These are phyloP conservation scores for Immersiporthe knoxdaviesiana DNA, from an alignment of 2,329 filamentous ascomycete genomes.

Conservation along the genomic window DNA sequence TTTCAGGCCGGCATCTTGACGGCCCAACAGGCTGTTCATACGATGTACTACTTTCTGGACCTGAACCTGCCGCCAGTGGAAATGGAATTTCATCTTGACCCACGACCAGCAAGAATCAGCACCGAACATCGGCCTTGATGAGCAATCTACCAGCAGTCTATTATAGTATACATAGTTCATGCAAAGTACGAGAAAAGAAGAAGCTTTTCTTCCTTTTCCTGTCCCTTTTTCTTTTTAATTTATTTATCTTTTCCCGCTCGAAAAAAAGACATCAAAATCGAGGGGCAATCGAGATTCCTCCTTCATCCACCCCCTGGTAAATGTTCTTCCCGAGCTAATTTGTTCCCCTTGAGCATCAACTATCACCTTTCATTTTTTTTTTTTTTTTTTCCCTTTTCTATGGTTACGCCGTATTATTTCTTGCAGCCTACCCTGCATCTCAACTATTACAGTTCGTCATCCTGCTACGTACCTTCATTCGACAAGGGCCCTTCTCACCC, in stretches of 20 bases:
- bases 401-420: not conserved
- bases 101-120: not conserved
- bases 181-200: conserved; percentile 9
- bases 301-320: conserved; percentile 1
- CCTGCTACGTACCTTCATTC: not conserved
- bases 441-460: not conserved
- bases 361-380: not conserved
- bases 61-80: not conserved
- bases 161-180: not conserved
- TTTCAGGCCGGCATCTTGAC: not conserved
- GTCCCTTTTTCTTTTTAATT: not conserved
- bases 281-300: conserved; percentile 9
- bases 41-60: too few relatives aligned
- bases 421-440: conserved; percentile 1
- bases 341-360: conserved; percentile 1
- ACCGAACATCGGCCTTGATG: conserved; percentile 17
- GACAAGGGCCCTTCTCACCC: not conserved
- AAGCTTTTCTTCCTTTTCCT: not conserved
- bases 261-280: not conserved
- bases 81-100: conserved; percentile 2
- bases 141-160: not conserved
- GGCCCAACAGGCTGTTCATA: not conserved
- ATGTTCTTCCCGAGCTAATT: conserved; percentile 2
- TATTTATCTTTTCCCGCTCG: too few relatives aligned
- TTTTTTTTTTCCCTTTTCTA: not conserved